These are phyloP conservation scores for Alopecurus myosuroides DNA, from an alignment of 176 grass and related monocot species.

Conservation along the genomic window DNA sequence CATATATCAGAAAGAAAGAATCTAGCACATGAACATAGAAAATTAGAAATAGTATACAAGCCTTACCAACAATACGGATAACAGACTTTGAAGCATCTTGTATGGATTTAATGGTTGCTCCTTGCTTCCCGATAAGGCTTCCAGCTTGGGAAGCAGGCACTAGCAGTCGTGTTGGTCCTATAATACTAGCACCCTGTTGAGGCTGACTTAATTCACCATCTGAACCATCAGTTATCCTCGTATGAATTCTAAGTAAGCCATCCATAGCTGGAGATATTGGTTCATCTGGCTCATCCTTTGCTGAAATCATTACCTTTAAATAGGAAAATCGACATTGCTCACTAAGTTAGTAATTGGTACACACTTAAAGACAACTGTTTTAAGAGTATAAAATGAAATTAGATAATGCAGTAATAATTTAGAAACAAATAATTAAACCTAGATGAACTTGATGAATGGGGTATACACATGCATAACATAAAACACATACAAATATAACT, in stretches of 20 bases:
- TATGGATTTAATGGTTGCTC: conserved; percentile 87
- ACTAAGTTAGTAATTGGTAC: conserved; percentile 5
- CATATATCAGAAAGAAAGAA: conserved; percentile 1
- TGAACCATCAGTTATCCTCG: conserved; percentile 65
- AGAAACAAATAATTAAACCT: not conserved
- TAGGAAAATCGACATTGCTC: not conserved
- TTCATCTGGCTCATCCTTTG: conserved; percentile 87
- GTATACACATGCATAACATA: not conserved
- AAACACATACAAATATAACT: not conserved
- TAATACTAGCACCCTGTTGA: conserved; percentile 46
- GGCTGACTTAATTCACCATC: conserved; percentile 61
- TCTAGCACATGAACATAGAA: not conserved
- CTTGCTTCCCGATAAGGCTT: conserved; percentile 92
- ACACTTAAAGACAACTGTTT: not conserved
- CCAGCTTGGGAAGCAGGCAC: conserved; percentile 85
- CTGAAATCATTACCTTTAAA: conserved; percentile 83
- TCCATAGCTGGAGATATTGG: conserved; percentile 77
- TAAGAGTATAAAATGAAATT: not conserved
- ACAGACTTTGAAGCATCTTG: conserved; percentile 68
- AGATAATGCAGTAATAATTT: not conserved
- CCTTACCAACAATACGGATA: conserved; percentile 76
- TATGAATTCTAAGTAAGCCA: conserved; percentile 85
- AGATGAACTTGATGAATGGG: not conserved
- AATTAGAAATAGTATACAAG: conserved; percentile 5
- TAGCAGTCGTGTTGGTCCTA: conserved; percentile 68